phyloP scores from a whole-genome alignment of 108 stramenopile genomes.

The Conticribra weissflogii region DNA sequence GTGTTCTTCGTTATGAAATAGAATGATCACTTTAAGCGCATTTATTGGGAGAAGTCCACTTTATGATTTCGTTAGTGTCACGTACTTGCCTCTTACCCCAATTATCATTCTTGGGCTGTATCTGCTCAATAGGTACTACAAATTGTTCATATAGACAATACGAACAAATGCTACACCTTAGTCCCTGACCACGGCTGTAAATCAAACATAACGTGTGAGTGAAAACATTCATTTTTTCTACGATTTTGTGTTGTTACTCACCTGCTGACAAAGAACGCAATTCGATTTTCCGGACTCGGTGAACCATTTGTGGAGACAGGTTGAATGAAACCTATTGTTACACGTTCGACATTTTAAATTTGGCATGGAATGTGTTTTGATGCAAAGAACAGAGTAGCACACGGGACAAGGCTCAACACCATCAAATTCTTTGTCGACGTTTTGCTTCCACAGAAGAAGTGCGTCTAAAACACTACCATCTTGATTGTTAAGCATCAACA shows the following conservation, averaged over 20 bases:
- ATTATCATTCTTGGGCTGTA: constrained; percentile 47
- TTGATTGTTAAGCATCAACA: constrained; percentile 84
- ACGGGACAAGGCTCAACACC: constrained; percentile 99
- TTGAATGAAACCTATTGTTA: constrained; percentile 88
- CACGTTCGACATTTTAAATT: constrained; percentile 86
- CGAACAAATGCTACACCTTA: background rate
- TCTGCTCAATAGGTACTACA: constrained; percentile 45
- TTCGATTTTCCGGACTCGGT: constrained; percentile 83
- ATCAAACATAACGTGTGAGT: background rate
- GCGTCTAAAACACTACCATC: constrained; percentile 90
- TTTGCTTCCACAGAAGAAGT: constrained; percentile 94
- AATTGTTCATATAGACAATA: background rate
- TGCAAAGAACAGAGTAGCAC: constrained; percentile 94
- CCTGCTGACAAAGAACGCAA: constrained; percentile 94
- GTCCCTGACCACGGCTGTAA: constrained; percentile 19
- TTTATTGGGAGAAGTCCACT: constrained; percentile 60
- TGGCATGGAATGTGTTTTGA: constrained; percentile 89
- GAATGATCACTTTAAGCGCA: constrained; percentile 49
- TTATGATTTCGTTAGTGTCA: constrained; percentile 73
- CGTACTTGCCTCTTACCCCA: constrained; percentile 59
- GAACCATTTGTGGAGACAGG: constrained; percentile 96
- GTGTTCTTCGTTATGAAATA: background rate
- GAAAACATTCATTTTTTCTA: background rate
- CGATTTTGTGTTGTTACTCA: background rate
- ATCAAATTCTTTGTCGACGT: constrained; percentile 97